A percentile compares a stretch with the other conserved stretches of the same genome.
phyloP scores from a whole-genome alignment of 164 flowering plant genomes.

The Piper betle region DNA sequence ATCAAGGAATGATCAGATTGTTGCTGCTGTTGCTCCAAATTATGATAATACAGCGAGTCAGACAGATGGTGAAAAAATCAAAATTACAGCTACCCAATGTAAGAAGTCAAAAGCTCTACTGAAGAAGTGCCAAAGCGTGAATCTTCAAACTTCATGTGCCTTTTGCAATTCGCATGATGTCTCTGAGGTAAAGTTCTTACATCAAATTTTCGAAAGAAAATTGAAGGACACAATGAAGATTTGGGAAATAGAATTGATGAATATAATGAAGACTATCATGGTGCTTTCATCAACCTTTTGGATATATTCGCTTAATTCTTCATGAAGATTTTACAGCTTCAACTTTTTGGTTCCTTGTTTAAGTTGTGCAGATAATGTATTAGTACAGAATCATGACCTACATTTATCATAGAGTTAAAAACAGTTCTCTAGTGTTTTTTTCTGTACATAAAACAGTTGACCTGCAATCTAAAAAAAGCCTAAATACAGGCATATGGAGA shows the following conservation, averaged over 20 bases:
- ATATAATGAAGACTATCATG: too few species aligned
- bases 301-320: too few species aligned
- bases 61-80: neutral
- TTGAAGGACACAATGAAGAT: too few species aligned
- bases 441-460: neutral
- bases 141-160: constrained; percentile 37
- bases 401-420: too few species aligned
- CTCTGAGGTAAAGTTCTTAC: constrained; percentile 37
- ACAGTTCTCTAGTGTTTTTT: neutral
- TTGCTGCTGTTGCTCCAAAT: constrained; percentile 7
- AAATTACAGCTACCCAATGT: neutral
- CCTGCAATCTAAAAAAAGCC: constrained; percentile 3
- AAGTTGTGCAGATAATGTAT: too few species aligned
- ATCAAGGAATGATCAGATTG: neutral
- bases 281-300: too few species aligned
- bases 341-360: too few species aligned
- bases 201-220: too few species aligned
- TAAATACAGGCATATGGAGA: constrained; percentile 56
- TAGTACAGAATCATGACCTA: too few species aligned
- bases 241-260: too few species aligned
- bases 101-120: constrained; percentile 8
- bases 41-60: neutral
- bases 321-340: too few species aligned
- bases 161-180: constrained; percentile 65
- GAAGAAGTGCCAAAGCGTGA: constrained; percentile 27